These are phyloP conservation scores for Wallemia mellicola DNA, from an alignment of 1,284 basidiomycete genomes.

Conservation along the genomic window DNA sequence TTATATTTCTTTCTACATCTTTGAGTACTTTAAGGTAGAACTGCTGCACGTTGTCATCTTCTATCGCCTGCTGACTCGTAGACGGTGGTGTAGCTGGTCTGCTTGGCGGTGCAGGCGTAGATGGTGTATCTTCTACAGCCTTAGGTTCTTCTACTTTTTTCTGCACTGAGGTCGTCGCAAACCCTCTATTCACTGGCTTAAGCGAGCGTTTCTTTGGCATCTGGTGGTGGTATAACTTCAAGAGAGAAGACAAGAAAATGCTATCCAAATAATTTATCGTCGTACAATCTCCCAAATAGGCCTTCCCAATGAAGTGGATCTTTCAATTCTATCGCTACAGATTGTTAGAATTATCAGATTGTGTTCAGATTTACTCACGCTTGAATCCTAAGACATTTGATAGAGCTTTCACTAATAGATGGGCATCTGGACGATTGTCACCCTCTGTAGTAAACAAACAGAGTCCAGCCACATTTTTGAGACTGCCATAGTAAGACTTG, in stretches of 20 bases:
- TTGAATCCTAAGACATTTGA: neutral
- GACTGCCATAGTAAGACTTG: neutral
- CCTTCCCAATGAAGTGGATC: neutral
- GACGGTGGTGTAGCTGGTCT: neutral
- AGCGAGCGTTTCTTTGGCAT: conserved; percentile 1
- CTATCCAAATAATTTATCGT: neutral
- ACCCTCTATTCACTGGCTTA: conserved; percentile 23
- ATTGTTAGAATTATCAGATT: neutral
- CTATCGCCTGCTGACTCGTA: neutral
- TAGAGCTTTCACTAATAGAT: neutral
- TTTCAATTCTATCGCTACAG: neutral
- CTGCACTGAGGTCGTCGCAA: conserved; percentile 56
- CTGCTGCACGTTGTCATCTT: neutral
- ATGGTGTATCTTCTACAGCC: neutral
- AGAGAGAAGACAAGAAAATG: neutral
- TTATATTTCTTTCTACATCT: conserved; percentile 1
- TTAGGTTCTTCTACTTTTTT: neutral
- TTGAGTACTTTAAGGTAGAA: neutral
- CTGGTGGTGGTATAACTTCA: neutral
- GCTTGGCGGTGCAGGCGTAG: neutral
- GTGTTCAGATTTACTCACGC: neutral
- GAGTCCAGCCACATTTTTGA: neutral
- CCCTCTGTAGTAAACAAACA: neutral
- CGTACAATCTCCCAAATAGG: neutral
- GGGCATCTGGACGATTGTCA: neutral